Conservation (phyloP, 768 basidiomycete species). For the Pholiota molesta region DNA sequence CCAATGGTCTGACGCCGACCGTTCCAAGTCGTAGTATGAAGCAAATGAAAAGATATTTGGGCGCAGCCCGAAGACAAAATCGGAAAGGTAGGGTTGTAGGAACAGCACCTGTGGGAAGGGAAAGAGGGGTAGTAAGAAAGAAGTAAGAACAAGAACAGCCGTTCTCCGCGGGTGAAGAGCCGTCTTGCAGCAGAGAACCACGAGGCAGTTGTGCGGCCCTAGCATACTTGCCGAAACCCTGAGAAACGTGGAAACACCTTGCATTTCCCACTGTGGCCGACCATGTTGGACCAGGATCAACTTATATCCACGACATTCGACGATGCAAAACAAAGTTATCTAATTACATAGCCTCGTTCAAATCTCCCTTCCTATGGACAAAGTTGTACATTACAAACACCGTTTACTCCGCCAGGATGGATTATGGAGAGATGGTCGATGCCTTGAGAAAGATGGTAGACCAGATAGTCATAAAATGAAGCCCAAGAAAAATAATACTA, state of each 20-base stretch:
- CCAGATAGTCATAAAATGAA: conserved; percentile 1
- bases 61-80: conserved; percentile 22
- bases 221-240: background rate
- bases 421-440: background rate
- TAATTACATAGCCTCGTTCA: background rate
- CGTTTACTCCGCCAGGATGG: background rate
- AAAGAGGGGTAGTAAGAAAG: background rate
- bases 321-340: background rate
- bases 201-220: conserved; percentile 17
- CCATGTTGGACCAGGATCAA: too few relatives aligned
- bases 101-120: conserved; percentile 6
- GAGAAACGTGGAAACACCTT: background rate
- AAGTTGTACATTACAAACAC: background rate
- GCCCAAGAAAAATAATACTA: conserved; percentile 3
- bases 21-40: background rate
- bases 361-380: background rate
- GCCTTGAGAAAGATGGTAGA: background rate
- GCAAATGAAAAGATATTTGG: conserved; percentile 8
- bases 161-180: background rate
- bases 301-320: background rate
- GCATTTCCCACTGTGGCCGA: background rate
- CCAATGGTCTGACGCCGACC: background rate
- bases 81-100: conserved; percentile 1
- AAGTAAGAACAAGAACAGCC: conserved; percentile 3
- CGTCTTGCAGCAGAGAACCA: conserved; percentile 7